These are phyloP conservation scores for Malassezia obtusa DNA, from an alignment of 1,284 basidiomycete genomes.

Conservation along the genomic window DNA sequence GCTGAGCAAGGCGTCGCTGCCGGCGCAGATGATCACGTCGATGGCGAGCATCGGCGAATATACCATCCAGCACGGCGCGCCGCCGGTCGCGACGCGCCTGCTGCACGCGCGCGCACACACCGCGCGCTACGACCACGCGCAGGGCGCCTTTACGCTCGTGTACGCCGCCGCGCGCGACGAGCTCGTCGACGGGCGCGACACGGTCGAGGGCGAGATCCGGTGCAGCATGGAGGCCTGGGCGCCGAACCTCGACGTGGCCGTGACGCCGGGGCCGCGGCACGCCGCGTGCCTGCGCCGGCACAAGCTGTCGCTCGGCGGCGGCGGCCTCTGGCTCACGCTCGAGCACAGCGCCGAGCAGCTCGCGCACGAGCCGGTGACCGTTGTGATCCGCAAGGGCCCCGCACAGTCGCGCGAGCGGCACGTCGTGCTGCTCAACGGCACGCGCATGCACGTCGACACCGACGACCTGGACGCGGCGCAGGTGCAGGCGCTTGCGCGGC, in stretches of 20 bases:
- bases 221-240: slow-evolving; percentile 92
- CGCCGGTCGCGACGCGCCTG: slow-evolving; percentile 75
- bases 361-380: slow-evolving; percentile 58
- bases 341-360: slow-evolving; percentile 72
- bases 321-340: slow-evolving; percentile 91
- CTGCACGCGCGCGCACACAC: slow-evolving; percentile 65
- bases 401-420: slow-evolving; percentile 57
- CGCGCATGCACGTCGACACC: slow-evolving; percentile 72
- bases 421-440: slow-evolving; percentile 78
- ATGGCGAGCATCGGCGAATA: slow-evolving; percentile 85
- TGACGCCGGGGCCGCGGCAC: slow-evolving; percentile 82
- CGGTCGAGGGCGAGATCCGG: slow-evolving; percentile 81
- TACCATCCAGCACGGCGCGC: slow-evolving; percentile 82
- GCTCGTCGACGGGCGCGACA: slow-evolving; percentile 52
- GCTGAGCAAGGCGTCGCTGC: slow-evolving; percentile 88
- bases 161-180: slow-evolving; percentile 58
- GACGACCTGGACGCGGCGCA: slow-evolving; percentile 85
- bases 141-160: slow-evolving; percentile 68
- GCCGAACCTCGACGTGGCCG: slow-evolving; percentile 71
- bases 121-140: slow-evolving; percentile 77
- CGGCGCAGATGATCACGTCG: slow-evolving; percentile 63
- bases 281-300: slow-evolving; percentile 79
- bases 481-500: slow-evolving; percentile 67
- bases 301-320: slow-evolving; percentile 72
- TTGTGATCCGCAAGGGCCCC: slow-evolving; percentile 60